Conservation (phyloP, 495 filamentous ascomycete genomes). For the Parathielavia appendiculata region DNA sequence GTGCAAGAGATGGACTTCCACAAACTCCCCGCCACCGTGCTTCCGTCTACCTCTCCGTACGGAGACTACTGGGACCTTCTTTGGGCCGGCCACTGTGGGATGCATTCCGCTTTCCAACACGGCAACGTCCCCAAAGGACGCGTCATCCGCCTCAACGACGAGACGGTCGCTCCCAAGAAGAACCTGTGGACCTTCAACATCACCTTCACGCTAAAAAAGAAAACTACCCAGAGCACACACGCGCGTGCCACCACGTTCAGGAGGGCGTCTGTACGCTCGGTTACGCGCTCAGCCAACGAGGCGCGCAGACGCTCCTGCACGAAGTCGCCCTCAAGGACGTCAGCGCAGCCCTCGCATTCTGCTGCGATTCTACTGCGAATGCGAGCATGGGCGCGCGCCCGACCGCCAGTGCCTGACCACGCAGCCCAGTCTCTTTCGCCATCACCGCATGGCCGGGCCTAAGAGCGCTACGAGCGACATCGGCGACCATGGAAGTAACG, state of each 20-base stretch:
- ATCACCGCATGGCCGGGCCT: conserved; percentile 27
- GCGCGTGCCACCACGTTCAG: conserved; percentile 34
- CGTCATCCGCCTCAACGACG: conserved; percentile 24
- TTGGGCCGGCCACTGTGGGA: conserved; percentile 52
- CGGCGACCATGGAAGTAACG: conserved; percentile 28
- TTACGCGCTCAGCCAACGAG: conserved; percentile 30
- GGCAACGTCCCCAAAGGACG: conserved; percentile 25
- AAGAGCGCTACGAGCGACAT: conserved; percentile 31
- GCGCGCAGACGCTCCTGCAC: conserved; percentile 28
- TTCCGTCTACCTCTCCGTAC: conserved; percentile 45
- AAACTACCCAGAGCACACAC: conserved; percentile 33
- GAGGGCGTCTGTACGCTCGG: conserved; percentile 32
- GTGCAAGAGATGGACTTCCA: conserved; percentile 23
- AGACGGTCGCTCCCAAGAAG: conserved; percentile 28
- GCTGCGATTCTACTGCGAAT: conserved; percentile 31
- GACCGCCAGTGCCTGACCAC: conserved; percentile 30
- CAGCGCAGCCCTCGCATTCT: conserved; percentile 24
- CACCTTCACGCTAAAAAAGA: conserved; percentile 21
- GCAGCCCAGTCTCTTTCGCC: conserved; percentile 30
- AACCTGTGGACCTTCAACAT: conserved; percentile 31
- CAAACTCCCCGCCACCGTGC: conserved; percentile 26
- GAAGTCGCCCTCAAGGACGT: conserved; percentile 28
- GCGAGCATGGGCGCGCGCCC: conserved; percentile 15
- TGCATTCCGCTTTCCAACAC: conserved; percentile 26
- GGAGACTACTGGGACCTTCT: conserved; percentile 56